Percentiles rank a stretch among this genome's conserved stretches.
These are phyloP conservation scores for Diaporthe sp. DNA, from an alignment of 2,329 filamentous ascomycete species.

Conservation along the genomic window DNA sequence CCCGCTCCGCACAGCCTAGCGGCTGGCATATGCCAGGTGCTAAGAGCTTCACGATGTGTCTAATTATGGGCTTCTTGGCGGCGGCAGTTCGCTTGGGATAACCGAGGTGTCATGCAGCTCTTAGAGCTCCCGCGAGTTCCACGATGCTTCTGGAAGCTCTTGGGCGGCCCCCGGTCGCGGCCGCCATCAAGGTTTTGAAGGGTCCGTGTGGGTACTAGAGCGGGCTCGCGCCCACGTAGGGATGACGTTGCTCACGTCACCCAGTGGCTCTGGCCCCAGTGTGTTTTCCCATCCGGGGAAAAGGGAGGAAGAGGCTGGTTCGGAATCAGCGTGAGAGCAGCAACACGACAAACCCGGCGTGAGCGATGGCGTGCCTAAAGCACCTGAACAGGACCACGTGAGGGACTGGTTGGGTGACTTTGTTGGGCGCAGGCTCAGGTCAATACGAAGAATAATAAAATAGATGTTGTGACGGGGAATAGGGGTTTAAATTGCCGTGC, in stretches of 20 bases:
- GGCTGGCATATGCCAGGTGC: not conserved
- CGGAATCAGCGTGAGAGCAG: not conserved
- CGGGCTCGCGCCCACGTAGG: not conserved
- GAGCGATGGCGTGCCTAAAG: not conserved
- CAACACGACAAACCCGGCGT: not conserved
- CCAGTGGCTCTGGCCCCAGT: not conserved
- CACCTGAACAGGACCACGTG: not conserved
- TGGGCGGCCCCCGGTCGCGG: not conserved
- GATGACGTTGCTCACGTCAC: slow-evolving; percentile 29
- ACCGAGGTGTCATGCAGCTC: slow-evolving; percentile 19
- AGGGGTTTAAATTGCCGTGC: slow-evolving; percentile 22
- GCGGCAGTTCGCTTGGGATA: slow-evolving; percentile 2
- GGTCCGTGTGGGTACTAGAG: slow-evolving; percentile 21
- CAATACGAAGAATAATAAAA: slow-evolving; percentile 31
- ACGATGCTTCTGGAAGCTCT: slow-evolving; percentile 28
- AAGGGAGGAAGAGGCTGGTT: not conserved
- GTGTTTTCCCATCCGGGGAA: not conserved
- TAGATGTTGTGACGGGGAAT: slow-evolving; percentile 16
- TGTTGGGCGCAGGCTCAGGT: slow-evolving; percentile 2
- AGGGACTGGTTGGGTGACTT: not conserved
- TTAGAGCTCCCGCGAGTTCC: not conserved
- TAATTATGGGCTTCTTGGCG: not conserved
- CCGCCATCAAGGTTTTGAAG: not conserved
- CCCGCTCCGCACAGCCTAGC: not conserved
- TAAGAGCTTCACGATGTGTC: not conserved